Conservation (phyloP, 2,329 filamentous ascomycete genomes). For the Bisporella sp. region DNA sequence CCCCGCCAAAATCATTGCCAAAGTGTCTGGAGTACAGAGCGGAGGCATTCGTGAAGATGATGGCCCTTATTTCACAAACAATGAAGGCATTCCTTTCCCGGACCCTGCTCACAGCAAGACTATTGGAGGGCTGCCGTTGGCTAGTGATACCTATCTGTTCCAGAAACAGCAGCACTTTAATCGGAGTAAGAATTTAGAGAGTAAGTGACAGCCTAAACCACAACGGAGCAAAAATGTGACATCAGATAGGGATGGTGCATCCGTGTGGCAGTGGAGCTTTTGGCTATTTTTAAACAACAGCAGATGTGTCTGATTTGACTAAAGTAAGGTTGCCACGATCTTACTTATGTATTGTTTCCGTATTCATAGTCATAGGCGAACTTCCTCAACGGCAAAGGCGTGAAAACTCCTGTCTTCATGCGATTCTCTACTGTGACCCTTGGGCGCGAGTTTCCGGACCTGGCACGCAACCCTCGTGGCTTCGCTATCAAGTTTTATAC, state of each 20-base stretch:
- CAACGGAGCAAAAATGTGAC: no score
- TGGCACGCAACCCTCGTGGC: not conserved
- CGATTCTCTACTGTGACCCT: not conserved
- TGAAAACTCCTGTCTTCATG: not conserved
- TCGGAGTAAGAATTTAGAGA: no score
- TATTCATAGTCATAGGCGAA: not conserved
- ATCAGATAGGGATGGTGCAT: no score
- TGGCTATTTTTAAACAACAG: no score
- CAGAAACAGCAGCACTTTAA: no score
- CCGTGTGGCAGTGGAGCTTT: no score
- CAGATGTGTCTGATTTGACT: slow-evolving; percentile 2
- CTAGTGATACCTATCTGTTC: slow-evolving; percentile 4
- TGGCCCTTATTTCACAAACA: slow-evolving; percentile 6
- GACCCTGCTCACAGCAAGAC: slow-evolving; percentile 7
- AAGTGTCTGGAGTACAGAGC: slow-evolving; percentile 3
- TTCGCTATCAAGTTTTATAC: not conserved
- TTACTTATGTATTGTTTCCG: not conserved
- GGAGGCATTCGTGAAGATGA: slow-evolving; percentile 5
- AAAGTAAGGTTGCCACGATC: no score
- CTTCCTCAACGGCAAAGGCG: not conserved
- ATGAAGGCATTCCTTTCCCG: slow-evolving; percentile 6
- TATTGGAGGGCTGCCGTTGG: slow-evolving; percentile 3
- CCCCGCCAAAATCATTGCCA: slow-evolving; percentile 3
- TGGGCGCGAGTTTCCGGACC: not conserved
- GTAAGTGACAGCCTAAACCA: no score